phyloP scores from a whole-genome alignment of 331 rosid species.

The Malus hybrid region DNA sequence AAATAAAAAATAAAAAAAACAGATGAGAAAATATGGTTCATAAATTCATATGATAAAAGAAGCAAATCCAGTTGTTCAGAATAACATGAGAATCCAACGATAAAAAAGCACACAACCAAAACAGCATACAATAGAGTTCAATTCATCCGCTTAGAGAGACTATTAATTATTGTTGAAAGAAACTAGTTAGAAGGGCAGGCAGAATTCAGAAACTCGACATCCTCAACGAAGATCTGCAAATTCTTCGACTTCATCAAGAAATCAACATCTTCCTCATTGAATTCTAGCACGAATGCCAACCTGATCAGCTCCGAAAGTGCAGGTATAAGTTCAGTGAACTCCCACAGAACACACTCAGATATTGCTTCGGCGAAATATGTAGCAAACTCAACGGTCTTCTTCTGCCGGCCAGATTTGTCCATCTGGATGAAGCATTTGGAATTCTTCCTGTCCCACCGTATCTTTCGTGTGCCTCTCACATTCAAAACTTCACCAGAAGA shows the following conservation, averaged over 20 bases:
- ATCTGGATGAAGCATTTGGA: slow-evolving; percentile 33
- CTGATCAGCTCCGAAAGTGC: slow-evolving; percentile 50
- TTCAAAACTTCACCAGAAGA: slow-evolving; percentile 27
- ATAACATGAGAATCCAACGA: background rate
- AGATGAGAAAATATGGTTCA: background rate
- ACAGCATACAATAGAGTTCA: background rate
- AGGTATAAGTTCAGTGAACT: slow-evolving; percentile 33
- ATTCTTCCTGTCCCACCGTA: slow-evolving; percentile 43
- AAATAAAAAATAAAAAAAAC: too few species aligned
- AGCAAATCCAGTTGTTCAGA: background rate
- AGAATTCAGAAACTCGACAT: slow-evolving; percentile 41
- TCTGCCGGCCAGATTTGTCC: slow-evolving; percentile 15
- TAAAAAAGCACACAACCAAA: background rate
- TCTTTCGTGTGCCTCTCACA: slow-evolving; percentile 28
- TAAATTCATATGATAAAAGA: background rate
- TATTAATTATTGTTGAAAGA: background rate
- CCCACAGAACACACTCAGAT: slow-evolving; percentile 45
- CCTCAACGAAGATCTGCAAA: slow-evolving; percentile 54
- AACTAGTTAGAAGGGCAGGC: slow-evolving; percentile 22
- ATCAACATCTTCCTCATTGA: slow-evolving; percentile 38
- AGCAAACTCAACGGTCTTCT: slow-evolving; percentile 35
- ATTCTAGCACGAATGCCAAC: slow-evolving; percentile 43
- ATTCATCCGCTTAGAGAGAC: background rate
- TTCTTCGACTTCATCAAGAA: slow-evolving; percentile 64
- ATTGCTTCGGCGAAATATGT: slow-evolving; percentile 55